phyloP scores from a whole-genome alignment of 1,284 basidiomycete species.

The Inonotus hispidus region DNA sequence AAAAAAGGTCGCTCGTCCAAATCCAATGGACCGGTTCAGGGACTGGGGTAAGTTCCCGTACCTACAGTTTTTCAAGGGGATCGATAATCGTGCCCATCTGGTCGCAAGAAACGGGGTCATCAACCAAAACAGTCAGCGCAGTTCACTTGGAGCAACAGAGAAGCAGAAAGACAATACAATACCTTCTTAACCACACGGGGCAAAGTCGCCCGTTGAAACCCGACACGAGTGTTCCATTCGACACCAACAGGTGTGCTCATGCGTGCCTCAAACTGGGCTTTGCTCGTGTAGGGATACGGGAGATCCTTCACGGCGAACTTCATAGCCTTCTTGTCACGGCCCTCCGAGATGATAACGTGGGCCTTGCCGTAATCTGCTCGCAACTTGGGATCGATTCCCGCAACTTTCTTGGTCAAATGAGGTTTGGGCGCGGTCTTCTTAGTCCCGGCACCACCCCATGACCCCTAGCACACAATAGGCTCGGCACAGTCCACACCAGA shows the following conservation, averaged over 20 bases:
- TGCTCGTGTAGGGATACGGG: slow-evolving; percentile 90
- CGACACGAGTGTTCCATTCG: slow-evolving; percentile 93
- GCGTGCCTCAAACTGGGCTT: slow-evolving; percentile 82
- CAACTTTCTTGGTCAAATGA: slow-evolving; percentile 69
- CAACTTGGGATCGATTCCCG: slow-evolving; percentile 71
- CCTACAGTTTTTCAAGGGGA: slow-evolving; percentile 57
- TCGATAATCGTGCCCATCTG: slow-evolving; percentile 76
- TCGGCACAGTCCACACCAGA: not conserved
- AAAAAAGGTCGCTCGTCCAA: not conserved
- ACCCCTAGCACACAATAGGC: slow-evolving; percentile 51
- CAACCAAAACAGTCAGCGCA: slow-evolving; percentile 5
- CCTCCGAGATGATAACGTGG: slow-evolving; percentile 93
- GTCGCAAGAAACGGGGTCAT: slow-evolving; percentile 1
- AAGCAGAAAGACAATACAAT: slow-evolving; percentile 22
- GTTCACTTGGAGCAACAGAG: slow-evolving; percentile 1
- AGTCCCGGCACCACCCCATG: slow-evolving; percentile 84
- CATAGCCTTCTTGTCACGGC: slow-evolving; percentile 87
- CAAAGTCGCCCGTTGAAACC: slow-evolving; percentile 79
- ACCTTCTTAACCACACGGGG: slow-evolving; percentile 87
- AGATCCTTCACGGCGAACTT: slow-evolving; percentile 87
- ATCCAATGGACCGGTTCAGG: not conserved
- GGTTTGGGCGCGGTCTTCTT: slow-evolving; percentile 54
- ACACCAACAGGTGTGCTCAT: slow-evolving; percentile 78
- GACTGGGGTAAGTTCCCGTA: not conserved
- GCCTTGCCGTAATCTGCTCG: slow-evolving; percentile 82